These are phyloP conservation scores for Diutina pseudorugosa DNA, from an alignment of 1,139 yeast genomes.

Conservation along the genomic window DNA sequence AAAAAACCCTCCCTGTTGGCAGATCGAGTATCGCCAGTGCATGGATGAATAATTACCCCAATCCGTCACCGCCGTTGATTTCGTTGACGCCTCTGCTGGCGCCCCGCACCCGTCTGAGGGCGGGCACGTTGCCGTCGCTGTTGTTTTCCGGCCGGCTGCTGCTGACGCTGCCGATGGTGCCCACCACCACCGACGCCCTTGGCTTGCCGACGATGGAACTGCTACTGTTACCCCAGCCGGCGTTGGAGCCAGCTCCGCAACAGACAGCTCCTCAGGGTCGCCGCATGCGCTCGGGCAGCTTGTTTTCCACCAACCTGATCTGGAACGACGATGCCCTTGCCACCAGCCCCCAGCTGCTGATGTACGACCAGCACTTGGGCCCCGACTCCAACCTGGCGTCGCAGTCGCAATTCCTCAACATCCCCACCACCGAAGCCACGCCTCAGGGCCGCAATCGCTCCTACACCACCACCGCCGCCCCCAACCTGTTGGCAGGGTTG, in stretches of 20 bases:
- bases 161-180: slow-evolving; percentile 6
- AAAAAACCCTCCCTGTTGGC: background rate
- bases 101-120: slow-evolving; percentile 20
- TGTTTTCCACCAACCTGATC: slow-evolving; percentile 32
- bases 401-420: slow-evolving; percentile 11
- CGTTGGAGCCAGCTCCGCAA: background rate
- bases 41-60: slow-evolving; percentile 5
- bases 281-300: slow-evolving; percentile 32
- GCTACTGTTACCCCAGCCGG: slow-evolving; percentile 13
- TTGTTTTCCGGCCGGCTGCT: slow-evolving; percentile 11
- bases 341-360: slow-evolving; percentile 10
- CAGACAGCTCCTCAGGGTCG: slow-evolving; percentile 1
- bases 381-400: slow-evolving; percentile 6
- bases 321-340: slow-evolving; percentile 31
- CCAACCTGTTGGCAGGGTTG: slow-evolving; percentile 6
- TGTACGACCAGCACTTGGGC: slow-evolving; percentile 10
- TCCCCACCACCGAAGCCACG: slow-evolving; percentile 18
- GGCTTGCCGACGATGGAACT: slow-evolving; percentile 13
- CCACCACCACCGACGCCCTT: slow-evolving; percentile 10
- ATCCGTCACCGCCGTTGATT: slow-evolving; percentile 24
- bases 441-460: slow-evolving; percentile 27
- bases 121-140: slow-evolving; percentile 46
- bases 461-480: slow-evolving; percentile 26
- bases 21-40: background rate
- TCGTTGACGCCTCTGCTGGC: slow-evolving; percentile 16